Conservation (phyloP, 805 yeast genomes). For the Spathaspora arborariae region DNA sequence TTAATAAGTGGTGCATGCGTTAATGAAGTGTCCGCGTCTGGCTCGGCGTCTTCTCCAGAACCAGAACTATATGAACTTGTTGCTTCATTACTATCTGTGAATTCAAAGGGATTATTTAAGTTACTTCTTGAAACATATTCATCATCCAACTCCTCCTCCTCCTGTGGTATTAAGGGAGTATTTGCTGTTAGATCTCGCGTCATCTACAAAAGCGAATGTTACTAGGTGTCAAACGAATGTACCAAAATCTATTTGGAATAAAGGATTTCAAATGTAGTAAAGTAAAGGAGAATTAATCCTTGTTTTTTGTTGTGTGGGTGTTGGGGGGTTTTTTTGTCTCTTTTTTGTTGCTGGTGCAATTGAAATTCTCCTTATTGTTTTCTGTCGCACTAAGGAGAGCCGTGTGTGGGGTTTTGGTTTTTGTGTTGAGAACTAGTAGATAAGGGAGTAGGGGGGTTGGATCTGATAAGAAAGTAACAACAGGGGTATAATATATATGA, state of each 20-base stretch:
- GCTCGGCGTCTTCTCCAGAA: background rate
- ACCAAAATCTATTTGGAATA: background rate
- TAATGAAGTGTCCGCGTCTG: background rate
- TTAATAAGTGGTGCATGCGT: background rate
- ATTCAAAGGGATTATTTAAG: slow-evolving; percentile 6
- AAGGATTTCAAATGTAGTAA: background rate
- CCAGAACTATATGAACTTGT: slow-evolving; percentile 4
- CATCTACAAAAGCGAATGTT: background rate
- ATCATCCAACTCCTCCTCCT: no score
- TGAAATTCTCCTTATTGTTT: background rate
- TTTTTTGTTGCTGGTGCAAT: background rate
- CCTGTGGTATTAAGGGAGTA: background rate
- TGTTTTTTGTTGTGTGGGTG: background rate
- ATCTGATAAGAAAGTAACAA: background rate
- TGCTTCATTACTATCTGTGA: slow-evolving; percentile 1
- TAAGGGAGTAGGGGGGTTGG: no score
- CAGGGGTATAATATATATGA: no score
- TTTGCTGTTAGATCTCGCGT: slow-evolving; percentile 7
- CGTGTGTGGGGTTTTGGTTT: background rate
- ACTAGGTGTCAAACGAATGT: slow-evolving; percentile 1
- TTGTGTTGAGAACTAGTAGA: no score
- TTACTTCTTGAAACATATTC: background rate
- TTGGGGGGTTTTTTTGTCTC: no score
- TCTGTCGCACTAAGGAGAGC: background rate
- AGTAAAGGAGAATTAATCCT: background rate